These are phyloP conservation scores for Coemansia sp. DNA, from an alignment of 192 early-diverging fungal genomes.

Conservation along the genomic window DNA sequence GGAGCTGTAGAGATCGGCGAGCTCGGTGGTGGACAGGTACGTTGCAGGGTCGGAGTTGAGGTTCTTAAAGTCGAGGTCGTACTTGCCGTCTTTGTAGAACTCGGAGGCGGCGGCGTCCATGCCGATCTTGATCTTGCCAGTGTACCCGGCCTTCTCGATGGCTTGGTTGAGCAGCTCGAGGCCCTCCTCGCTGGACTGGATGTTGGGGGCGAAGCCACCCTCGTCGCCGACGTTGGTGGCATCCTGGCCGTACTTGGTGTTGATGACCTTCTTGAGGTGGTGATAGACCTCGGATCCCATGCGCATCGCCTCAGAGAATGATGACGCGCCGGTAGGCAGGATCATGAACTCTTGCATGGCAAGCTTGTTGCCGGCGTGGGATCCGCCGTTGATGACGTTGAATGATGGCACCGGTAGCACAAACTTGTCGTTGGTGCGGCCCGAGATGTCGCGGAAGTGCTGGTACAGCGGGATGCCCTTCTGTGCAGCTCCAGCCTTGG, in stretches of 20 bases:
- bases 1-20: slow-evolving; percentile 81
- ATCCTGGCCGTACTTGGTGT: slow-evolving; percentile 98
- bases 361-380: slow-evolving; percentile 99
- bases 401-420: slow-evolving; percentile 95
- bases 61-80: slow-evolving; percentile 99
- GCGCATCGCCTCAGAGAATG: slow-evolving; percentile 95
- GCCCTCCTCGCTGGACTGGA: slow-evolving; percentile 95
- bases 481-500: slow-evolving; percentile 91
- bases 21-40: slow-evolving; percentile 72
- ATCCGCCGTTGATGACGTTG: slow-evolving; percentile 99
- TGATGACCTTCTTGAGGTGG: slow-evolving; percentile 93
- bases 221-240: slow-evolving; percentile 99
- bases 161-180: slow-evolving; percentile 87
- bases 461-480: slow-evolving; percentile 94
- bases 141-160: slow-evolving; percentile 94
- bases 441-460: slow-evolving; percentile 90
- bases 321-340: slow-evolving; percentile 88
- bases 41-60: slow-evolving; percentile 73
- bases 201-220: slow-evolving; percentile 99
- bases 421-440: slow-evolving; percentile 73
- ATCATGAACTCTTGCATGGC: slow-evolving; percentile 99
- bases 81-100: slow-evolving; percentile 96
- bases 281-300: slow-evolving; percentile 99
- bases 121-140: slow-evolving; percentile 93
- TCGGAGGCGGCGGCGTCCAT: slow-evolving; percentile 99